These are phyloP conservation scores for Artemisia argyi DNA, from an alignment of 129 eudicot species.

Conservation along the genomic window DNA sequence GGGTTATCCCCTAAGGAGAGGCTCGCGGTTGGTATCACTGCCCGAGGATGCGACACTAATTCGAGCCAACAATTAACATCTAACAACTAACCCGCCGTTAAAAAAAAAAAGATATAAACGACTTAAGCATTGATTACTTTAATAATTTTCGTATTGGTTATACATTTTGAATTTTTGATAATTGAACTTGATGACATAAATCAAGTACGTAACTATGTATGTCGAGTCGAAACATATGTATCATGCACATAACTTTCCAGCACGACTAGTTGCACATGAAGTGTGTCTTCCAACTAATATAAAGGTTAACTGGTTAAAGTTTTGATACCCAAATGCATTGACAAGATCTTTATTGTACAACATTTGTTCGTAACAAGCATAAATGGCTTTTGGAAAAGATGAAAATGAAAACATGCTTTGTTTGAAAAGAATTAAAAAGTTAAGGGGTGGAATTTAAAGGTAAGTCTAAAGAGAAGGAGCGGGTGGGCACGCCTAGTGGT, in stretches of 20 bases:
- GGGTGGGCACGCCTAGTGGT: constrained; percentile 43
- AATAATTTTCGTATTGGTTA: no score
- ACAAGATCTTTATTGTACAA: not conserved
- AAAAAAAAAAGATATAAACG: no score
- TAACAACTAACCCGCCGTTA: no score
- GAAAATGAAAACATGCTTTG: constrained; percentile 23
- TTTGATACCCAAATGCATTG: not conserved
- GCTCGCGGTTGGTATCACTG: no score
- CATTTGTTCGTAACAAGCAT: not conserved
- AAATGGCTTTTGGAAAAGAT: constrained; percentile 27
- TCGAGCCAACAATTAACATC: no score
- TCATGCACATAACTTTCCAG: not conserved
- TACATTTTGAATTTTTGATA: no score
- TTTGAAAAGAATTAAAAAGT: constrained; percentile 28
- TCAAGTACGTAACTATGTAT: no score
- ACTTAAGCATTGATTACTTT: no score
- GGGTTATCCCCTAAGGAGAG: no score
- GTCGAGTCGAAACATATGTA: no score
- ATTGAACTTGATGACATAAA: no score
- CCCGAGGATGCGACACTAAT: no score
- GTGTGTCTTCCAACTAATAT: not conserved
- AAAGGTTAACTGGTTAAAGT: not conserved
- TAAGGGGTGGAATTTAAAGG: constrained; percentile 32
- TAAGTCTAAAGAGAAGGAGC: constrained; percentile 20
- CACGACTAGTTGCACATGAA: not conserved